Evolutionary conservation across 2,329 filamentous ascomycete genomes (phyloP), one percentile per base, ranked within the genome.

Genomic region (Microsporum canis): DNA sequence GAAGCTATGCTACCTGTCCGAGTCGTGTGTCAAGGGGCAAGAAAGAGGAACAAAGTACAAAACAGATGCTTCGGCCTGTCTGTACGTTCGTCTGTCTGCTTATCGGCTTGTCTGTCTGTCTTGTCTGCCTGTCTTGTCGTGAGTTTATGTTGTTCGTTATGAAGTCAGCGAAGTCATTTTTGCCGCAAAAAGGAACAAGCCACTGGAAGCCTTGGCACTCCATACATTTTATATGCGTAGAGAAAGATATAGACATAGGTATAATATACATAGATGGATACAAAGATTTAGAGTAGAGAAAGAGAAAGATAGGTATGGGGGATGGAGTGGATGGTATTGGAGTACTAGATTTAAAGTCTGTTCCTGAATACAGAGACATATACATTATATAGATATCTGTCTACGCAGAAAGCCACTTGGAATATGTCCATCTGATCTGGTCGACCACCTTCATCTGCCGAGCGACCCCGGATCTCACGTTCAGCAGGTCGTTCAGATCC

Each of bases 351-450:
- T 23, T 23, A 23, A 23, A 23, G 17, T 23, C 17, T 23, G 1
- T 23, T 23, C 17, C 17, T 23, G 17, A 23, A 23, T 23, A 23
- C 17, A 23, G 17, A 43, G 14, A 12, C 17, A 43, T 39, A 39
- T 41, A 41, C 12, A 27, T n/a, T 3, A 56, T 36, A 1, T 33
- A n/a, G 7, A 14, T 56, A 36, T 4, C 8, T 8, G 8, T 38
- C 55, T 57, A 57, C 36, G 61, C 70, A 34, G 56, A 47, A 59
- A 89, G 71, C 87, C 88, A 96, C 71, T 86, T 86, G 1, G 84
- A 84, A 77, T 96, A 97, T 3, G 88, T 88, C 92, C 94, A 97
- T 64, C 89, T 82, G 66, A 97, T 90, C 63, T 94, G 82, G 67
- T 91, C 84, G 60, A 96, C 77, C 49, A 92, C 88, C 71, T 84